These are phyloP conservation scores for Aethionema arabicum DNA, from an alignment of 345 rosid species.

Conservation along the genomic window DNA sequence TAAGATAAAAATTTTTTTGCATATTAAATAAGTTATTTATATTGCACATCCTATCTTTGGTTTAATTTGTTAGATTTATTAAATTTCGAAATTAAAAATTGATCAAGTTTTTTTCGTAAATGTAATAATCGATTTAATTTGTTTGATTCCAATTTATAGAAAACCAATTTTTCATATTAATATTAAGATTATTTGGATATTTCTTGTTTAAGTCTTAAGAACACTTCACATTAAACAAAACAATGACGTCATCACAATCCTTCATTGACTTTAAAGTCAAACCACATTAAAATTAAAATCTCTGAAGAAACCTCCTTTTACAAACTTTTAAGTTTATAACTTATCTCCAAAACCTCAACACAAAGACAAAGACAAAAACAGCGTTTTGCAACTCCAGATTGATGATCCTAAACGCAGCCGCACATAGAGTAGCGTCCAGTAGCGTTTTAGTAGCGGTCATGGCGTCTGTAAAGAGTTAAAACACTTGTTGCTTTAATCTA, in stretches of 20 bases:
- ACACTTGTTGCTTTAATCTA: conserved; percentile 3
- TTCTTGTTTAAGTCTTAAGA: too few species aligned
- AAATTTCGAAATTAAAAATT: too few species aligned
- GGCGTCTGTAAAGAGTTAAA: conserved; percentile 30
- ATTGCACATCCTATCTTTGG: too few species aligned
- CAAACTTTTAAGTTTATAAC: conserved; percentile 14
- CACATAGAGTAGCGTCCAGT: not conserved
- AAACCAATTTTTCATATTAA: too few species aligned
- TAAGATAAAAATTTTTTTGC: too few species aligned
- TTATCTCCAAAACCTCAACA: conserved; percentile 13
- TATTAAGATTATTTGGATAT: too few species aligned
- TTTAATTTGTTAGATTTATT: too few species aligned
- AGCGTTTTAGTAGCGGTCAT: conserved; percentile 38
- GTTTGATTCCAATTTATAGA: too few species aligned
- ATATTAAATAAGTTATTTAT: too few species aligned
- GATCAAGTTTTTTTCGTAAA: too few species aligned
- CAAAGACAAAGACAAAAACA: not conserved
- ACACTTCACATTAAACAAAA: too few species aligned
- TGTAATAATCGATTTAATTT: too few species aligned
- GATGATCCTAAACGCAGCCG: conserved; percentile 32
- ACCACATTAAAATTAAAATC: conserved; percentile 9
- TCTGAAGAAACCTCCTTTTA: conserved; percentile 21
- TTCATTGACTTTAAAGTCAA: conserved; percentile 13
- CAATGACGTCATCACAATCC: conserved; percentile 14
- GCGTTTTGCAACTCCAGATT: conserved; percentile 29